Evolutionary conservation across 2,329 filamentous ascomycete species (phyloP), one percentile per base, ranked within the genome.

Genomic region (Aspergillus phoenicis): DNA sequence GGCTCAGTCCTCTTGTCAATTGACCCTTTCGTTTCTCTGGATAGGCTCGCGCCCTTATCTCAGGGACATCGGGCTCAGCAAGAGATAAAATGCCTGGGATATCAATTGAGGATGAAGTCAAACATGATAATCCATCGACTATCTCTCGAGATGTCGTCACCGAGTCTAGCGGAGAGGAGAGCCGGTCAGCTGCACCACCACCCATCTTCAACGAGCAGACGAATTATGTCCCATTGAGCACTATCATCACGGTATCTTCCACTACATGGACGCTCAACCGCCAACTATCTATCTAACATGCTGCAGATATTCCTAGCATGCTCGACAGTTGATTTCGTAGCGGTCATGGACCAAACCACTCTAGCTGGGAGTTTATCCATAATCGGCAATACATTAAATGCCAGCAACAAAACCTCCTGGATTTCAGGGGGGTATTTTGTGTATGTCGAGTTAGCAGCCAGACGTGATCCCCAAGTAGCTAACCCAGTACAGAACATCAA

Each of bases 401-500:
- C 83, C 13, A 81, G 79, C 52, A 73, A 79, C 30, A 79, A 85
- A 61, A 77, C 80, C 0, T 81, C 83, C 0, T 86, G 84, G 84
- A 83, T 86, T 48, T 82, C 83, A 1, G 80, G 78, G 8, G 83
- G 80, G 13, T 86, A 85, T 55, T 86, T 85, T n/a, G 4, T 49
- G 45, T 49, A 49, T 10, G 22, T 49, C 45, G 8, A 20, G 33
- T 7, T 15, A 4, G 8, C 2, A 1, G 4, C 45, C 7, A 28
- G 15, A 49, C 8, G 5, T 13, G 13, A 26, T 5, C 49, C 89
- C 91, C 71, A 84, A 84, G 55, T 88, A 88, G 28, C 90, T 91
- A 6, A 89, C 87, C 3, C 91, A 89, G 62, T 74, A 89, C 49
- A 83, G 93, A 33, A 91, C 90, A 1, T 89, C 87, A 8, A 88